Conservation (phyloP, 345 rosid genomes). For the Angophora floribunda region DNA sequence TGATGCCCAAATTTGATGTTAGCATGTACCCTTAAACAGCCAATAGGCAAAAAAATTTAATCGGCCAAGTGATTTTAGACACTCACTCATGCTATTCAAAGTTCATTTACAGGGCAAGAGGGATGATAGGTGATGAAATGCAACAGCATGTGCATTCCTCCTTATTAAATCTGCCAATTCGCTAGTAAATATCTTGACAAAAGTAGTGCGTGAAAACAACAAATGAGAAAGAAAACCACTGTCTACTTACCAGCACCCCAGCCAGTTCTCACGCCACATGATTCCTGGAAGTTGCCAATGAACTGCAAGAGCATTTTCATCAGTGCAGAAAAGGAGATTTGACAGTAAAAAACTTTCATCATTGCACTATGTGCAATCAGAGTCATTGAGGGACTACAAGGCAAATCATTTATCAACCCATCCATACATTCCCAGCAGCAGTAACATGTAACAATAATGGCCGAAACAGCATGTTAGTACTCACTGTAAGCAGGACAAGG, state of each 20-base stretch:
- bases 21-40: background rate
- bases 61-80: background rate
- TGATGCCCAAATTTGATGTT: background rate
- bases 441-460: background rate
- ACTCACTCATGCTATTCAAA: background rate
- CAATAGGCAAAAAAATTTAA: background rate
- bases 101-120: background rate
- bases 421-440: background rate
- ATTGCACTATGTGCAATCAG: background rate
- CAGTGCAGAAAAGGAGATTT: background rate
- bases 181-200: background rate
- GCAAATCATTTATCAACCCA: background rate
- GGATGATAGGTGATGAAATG: background rate
- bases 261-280: slow-evolving; percentile 65
- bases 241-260: slow-evolving; percentile 86
- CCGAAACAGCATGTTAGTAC: background rate
- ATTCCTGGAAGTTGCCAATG: slow-evolving; percentile 86
- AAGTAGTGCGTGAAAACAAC: background rate
- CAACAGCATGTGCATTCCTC: background rate
- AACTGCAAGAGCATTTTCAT: slow-evolving; percentile 42
- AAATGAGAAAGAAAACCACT: background rate
- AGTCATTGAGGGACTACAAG: background rate
- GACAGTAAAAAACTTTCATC: background rate
- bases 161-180: background rate
- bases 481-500: slow-evolving; percentile 69